Conservation (phyloP, 1,139 yeast species). For the Geotrichum siamense region DNA sequence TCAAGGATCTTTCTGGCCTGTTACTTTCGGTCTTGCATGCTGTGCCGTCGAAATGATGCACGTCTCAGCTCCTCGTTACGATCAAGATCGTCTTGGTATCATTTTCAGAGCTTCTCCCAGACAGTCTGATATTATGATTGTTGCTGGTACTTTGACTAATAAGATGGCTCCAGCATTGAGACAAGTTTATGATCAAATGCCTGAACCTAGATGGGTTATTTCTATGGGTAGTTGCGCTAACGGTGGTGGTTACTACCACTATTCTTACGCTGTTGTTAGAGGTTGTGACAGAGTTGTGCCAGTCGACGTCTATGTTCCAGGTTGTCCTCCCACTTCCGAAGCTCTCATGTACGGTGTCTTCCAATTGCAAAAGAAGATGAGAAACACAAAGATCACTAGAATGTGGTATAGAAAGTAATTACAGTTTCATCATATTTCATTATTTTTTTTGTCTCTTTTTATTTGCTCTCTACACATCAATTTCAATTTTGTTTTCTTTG, state of each 20-base stretch:
- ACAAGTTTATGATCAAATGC: conserved; percentile 92
- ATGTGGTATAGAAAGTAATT: conserved; percentile 81
- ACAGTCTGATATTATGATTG: conserved; percentile 89
- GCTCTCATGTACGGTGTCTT: conserved; percentile 88
- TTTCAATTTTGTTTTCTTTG: no score
- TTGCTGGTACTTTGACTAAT: conserved; percentile 86
- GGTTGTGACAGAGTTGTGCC: conserved; percentile 88
- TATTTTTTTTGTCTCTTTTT: no score
- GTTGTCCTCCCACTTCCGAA: conserved; percentile 89
- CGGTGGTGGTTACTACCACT: conserved; percentile 91
- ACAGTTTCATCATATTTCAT: no score
- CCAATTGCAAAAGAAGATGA: conserved; percentile 85
- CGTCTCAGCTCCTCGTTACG: conserved; percentile 85
- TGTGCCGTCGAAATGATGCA: conserved; percentile 97
- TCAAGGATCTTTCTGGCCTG: conserved; percentile 91
- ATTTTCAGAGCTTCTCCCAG: conserved; percentile 94
- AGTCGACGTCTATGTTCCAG: conserved; percentile 87
- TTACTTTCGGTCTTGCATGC: conserved; percentile 85
- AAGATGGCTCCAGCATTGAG: conserved; percentile 93
- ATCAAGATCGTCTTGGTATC: conserved; percentile 87
- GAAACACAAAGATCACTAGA: conserved; percentile 71
- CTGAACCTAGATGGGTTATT: conserved; percentile 83
- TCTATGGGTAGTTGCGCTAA: conserved; percentile 95
- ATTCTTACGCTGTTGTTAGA: conserved; percentile 80
- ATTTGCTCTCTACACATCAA: no score